phyloP scores from a whole-genome alignment of 257 asterid genomes.

The Gentiana macrophylla region DNA sequence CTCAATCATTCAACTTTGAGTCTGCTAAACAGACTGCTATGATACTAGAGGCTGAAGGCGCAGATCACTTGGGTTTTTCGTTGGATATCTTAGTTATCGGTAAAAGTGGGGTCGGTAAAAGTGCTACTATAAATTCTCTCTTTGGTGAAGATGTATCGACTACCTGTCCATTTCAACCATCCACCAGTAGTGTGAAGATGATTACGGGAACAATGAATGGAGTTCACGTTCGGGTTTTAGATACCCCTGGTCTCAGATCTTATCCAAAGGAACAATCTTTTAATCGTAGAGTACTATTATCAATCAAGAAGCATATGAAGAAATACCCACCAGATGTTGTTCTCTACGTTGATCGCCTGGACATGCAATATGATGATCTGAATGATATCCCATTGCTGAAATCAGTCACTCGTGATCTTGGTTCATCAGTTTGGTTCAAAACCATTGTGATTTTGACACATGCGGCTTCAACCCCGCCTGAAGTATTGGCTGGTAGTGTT shows the following conservation, averaged over 20 bases:
- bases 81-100: constrained; percentile 64
- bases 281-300: constrained; percentile 36
- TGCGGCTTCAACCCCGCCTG: constrained; percentile 56
- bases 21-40: constrained; percentile 23
- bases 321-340: constrained; percentile 63
- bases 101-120: constrained; percentile 90
- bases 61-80: constrained; percentile 19
- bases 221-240: constrained; percentile 50
- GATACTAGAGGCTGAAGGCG: constrained; percentile 34
- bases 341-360: constrained; percentile 73
- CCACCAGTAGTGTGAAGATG: constrained; percentile 43
- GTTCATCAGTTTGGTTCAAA: constrained; percentile 59
- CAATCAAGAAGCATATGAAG: constrained; percentile 46
- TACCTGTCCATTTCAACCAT: constrained; percentile 57
- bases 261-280: constrained; percentile 34
- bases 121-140: constrained; percentile 84
- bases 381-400: constrained; percentile 50
- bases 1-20: constrained; percentile 24
- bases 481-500: constrained; percentile 45
- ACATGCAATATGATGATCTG: constrained; percentile 26
- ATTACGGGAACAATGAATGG: constrained; percentile 39
- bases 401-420: constrained; percentile 41
- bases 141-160: constrained; percentile 42
- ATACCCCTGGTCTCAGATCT: constrained; percentile 77
- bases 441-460: constrained; percentile 59